Evolutionary conservation across 2,329 filamentous ascomycete genomes (phyloP).

Genomic region (Albophoma yamanashiensis): DNA sequence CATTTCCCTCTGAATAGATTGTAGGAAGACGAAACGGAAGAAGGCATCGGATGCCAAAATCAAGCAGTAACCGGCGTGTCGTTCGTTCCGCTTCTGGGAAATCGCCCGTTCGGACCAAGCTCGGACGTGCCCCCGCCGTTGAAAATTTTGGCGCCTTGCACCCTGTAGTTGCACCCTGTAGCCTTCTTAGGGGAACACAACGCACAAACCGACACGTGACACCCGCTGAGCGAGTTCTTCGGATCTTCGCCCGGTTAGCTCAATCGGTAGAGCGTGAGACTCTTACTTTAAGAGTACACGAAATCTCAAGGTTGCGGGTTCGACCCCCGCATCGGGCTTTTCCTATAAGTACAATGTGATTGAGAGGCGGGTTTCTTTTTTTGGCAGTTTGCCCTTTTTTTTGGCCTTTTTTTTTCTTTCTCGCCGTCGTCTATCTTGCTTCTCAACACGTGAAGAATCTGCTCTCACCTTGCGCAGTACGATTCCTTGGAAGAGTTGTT

Average conservation of each 20-base stretch:
- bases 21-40: too few species aligned
- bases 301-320: constrained; percentile 43
- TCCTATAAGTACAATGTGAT: constrained; percentile 1
- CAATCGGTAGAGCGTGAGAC: constrained; percentile 57
- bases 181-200: background rate
- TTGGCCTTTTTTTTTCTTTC: background rate
- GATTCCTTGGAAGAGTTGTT: too few species aligned
- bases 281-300: constrained; percentile 42
- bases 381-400: background rate
- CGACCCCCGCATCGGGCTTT: constrained; percentile 29
- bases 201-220: background rate
- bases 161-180: too few species aligned
- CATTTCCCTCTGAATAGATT: too few species aligned
- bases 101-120: too few species aligned
- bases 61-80: too few species aligned
- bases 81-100: too few species aligned
- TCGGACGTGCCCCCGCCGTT: too few species aligned
- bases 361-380: background rate
- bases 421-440: background rate
- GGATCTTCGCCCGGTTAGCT: constrained; percentile 22
- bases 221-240: background rate
- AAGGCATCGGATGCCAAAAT: too few species aligned
- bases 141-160: too few species aligned
- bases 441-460: background rate
- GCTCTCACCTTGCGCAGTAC: background rate